Conservation (phyloP, 768 basidiomycete genomes). For the Cystofilobasidium capitatum region DNA sequence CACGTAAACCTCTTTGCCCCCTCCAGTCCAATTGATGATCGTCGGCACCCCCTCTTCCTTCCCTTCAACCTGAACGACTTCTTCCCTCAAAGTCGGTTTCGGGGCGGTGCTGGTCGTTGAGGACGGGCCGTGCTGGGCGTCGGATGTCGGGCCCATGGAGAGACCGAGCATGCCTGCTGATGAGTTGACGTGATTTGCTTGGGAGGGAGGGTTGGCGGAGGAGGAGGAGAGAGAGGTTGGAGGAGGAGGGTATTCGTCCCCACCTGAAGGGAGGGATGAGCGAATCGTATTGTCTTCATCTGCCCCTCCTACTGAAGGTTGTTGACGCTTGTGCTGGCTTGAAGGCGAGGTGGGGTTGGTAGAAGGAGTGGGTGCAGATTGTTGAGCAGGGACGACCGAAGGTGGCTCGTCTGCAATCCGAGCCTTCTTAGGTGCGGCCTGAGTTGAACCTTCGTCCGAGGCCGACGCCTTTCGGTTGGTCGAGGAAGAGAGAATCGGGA, state of each 20-base stretch:
- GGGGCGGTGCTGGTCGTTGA: neutral
- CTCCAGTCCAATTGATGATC: constrained; percentile 49
- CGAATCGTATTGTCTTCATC: constrained; percentile 26
- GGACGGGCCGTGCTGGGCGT: no score
- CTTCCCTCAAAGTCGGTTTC: neutral
- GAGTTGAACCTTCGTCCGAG: neutral
- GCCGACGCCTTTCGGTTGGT: neutral
- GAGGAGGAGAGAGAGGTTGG: no score
- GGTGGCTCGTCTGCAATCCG: constrained; percentile 8
- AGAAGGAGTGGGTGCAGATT: neutral
- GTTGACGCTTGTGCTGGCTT: constrained; percentile 6
- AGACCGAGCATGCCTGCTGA: neutral
- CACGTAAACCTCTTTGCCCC: constrained; percentile 55
- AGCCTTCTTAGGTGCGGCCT: constrained; percentile 14
- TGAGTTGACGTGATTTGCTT: neutral
- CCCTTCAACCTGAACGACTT: neutral
- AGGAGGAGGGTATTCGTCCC: constrained; percentile 13
- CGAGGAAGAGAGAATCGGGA: neutral
- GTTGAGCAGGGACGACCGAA: neutral
- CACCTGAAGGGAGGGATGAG: constrained; percentile 16
- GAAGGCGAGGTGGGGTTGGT: neutral
- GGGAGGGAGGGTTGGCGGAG: neutral
- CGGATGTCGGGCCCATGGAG: no score
- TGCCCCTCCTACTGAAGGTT: constrained; percentile 8
- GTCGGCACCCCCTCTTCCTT: constrained; percentile 21